Base-by-base conservation (phyloP, 1,284 basidiomycete genomes). In the Cutaneotrichosporon cutaneum region DNA sequence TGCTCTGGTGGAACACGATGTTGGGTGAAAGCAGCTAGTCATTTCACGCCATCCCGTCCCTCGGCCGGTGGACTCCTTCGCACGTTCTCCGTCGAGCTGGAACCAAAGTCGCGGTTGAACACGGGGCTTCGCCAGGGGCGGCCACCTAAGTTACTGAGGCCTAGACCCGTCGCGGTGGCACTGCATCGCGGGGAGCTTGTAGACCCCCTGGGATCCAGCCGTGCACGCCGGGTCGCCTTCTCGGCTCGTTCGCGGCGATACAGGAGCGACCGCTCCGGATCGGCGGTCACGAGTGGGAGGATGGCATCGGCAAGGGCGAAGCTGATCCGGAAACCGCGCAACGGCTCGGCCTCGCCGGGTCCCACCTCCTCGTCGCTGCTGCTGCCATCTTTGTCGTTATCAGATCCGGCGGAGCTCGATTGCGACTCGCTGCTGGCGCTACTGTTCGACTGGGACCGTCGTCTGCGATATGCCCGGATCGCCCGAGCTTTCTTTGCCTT, bases 271-370 rank as follows among this genome's bases (percentile, higher is more conserved):
- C 39, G 36, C 7, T 56, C 48, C 0, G 50, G 47, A 16, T 54
- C 51, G 33, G 54, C 48, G 14, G 57, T 54, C 1, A 57, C 36
- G 22, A 51, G 14, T 3, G 60, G 60, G 2, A 61, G 50, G 8
- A 65, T 51, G 3, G 59, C 26, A 35, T 65, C 60, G 16, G 61
- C 58, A 26, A 65, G 50, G 16, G 51, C 44, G 13, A 45, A 44
- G 32, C 57, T 57, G 52, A 65, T 32, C 22, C 39, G 47, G 45
- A 48, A 27, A 6, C 45, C 45, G 21, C 26, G 21, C 24, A 26
- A 22, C 22, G 10, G 9, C 24, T 48, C 45, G 2, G 45, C 22
- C 24, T 56, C 45, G 6, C 24, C 45, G 4, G 45, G 22, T 2
- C 45, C 45, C 13, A 26, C 45, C 21, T 24, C 45, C 22, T 26